Evolutionary conservation across 2,329 filamentous ascomycete genomes (phyloP).

Genomic region (Beauveria sp.): DNA sequence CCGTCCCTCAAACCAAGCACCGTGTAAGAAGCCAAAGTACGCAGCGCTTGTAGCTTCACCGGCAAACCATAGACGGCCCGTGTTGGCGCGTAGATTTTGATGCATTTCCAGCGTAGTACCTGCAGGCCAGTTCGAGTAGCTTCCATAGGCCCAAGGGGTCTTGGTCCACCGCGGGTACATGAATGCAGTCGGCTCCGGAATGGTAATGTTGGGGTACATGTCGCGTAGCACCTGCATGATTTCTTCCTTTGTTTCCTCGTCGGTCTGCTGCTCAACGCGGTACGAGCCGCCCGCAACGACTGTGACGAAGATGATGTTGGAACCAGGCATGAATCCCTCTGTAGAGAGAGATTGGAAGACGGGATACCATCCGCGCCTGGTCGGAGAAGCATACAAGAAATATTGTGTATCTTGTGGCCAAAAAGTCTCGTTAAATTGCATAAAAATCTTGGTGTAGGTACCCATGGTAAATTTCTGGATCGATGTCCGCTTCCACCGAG

Average conservation of each 20-base stretch:
- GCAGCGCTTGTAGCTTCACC: conserved; percentile 56
- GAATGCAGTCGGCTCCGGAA: conserved; percentile 55
- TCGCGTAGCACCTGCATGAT: conserved; percentile 47
- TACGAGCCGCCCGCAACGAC: conserved; percentile 50
- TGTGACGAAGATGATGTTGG: conserved; percentile 59
- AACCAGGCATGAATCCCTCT: conserved; percentile 50
- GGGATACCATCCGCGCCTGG: conserved; percentile 38
- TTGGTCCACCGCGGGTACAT: conserved; percentile 52
- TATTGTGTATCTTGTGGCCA: conserved; percentile 43
- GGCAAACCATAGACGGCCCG: conserved; percentile 54
- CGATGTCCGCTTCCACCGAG: conserved; percentile 55
- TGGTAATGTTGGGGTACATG: conserved; percentile 51
- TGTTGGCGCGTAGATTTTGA: conserved; percentile 60
- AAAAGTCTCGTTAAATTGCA: conserved; percentile 61
- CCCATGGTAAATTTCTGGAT: conserved; percentile 61
- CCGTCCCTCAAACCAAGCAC: conserved; percentile 50
- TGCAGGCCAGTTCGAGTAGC: conserved; percentile 61
- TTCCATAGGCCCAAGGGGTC: conserved; percentile 42
- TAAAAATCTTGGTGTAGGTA: conserved; percentile 67
- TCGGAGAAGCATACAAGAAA: conserved; percentile 38
- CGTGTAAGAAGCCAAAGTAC: conserved; percentile 61
- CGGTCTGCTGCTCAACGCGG: conserved; percentile 49
- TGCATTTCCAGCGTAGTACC: conserved; percentile 57
- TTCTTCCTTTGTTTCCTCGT: conserved; percentile 50
- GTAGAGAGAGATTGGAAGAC: conserved; percentile 57